These are phyloP conservation scores for Epichloe baconii DNA, from an alignment of 2,329 filamentous ascomycete genomes.

Conservation along the genomic window DNA sequence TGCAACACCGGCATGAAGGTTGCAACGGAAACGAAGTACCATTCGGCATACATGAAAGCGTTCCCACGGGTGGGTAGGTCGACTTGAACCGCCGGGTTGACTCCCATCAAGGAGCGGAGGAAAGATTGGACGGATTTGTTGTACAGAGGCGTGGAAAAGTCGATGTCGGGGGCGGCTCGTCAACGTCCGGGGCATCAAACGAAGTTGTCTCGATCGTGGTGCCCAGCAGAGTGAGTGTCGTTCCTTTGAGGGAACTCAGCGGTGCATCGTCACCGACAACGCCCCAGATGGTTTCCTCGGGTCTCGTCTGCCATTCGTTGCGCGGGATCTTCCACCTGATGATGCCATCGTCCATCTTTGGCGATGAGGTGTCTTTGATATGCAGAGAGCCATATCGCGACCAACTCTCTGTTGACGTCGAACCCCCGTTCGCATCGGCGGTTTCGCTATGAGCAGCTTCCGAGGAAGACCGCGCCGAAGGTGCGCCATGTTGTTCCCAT, in stretches of 20 bases:
- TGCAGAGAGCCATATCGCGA: conserved; percentile 19
- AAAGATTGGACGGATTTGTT: conserved; percentile 64
- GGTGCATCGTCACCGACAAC: conserved; percentile 49
- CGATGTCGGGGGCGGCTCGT: conserved; percentile 35
- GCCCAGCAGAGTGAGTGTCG: conserved; percentile 63
- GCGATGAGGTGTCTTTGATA: conserved; percentile 20
- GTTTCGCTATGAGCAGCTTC: conserved; percentile 14
- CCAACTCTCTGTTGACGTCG: conserved; percentile 18
- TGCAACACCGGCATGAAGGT: conserved; percentile 67
- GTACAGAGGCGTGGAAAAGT: conserved; percentile 35
- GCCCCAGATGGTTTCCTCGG: conserved; percentile 53
- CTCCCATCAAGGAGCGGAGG: conserved; percentile 48
- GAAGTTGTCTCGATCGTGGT: conserved; percentile 68
- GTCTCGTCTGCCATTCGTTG: conserved; percentile 25
- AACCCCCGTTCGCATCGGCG: conserved; percentile 4
- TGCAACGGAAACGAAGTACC: conserved; percentile 62
- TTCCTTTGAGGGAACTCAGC: conserved; percentile 63
- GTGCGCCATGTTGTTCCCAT: conserved; percentile 22
- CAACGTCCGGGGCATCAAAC: conserved; percentile 53
- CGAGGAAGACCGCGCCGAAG: conserved; percentile 17
- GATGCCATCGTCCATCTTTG: conserved; percentile 7
- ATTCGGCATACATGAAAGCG: conserved; percentile 56
- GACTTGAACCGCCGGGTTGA: conserved; percentile 42
- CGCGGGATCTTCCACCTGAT: conserved; percentile 17
- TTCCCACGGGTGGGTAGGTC: conserved; percentile 51